Conservation (phyloP, 2,329 filamentous ascomycete genomes). For the Exophiala sideris region DNA sequence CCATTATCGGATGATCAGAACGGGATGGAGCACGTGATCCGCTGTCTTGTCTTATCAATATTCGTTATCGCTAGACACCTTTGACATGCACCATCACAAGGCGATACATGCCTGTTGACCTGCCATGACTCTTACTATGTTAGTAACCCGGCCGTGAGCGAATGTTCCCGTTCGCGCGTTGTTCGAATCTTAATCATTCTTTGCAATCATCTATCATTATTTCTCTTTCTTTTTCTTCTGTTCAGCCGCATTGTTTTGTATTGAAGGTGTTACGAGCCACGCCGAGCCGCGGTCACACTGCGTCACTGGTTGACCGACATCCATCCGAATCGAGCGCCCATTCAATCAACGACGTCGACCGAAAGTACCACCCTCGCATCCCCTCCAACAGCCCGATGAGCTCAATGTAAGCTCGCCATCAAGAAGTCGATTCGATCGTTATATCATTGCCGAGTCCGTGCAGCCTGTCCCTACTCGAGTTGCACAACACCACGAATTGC, state of each 20-base stretch:
- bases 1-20: neutral
- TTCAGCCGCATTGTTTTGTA: conserved; percentile 1
- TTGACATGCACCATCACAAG: too few relatives aligned
- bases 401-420: conserved; percentile 7
- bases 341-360: conserved; percentile 1
- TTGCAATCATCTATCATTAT: conserved; percentile 7
- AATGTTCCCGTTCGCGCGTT: conserved; percentile 2
- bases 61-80: too few relatives aligned
- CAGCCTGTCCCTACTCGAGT: conserved; percentile 6
- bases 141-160: neutral
- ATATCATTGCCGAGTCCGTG: conserved; percentile 3
- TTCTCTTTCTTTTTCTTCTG: conserved; percentile 3
- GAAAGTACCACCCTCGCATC: conserved; percentile 7
- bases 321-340: conserved; percentile 1
- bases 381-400: conserved; percentile 4
- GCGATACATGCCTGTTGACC: too few relatives aligned
- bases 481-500: conserved; percentile 9
- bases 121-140: too few relatives aligned
- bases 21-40: too few relatives aligned
- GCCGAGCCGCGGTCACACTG: conserved; percentile 4
- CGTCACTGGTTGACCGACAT: conserved; percentile 9
- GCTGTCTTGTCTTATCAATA: too few relatives aligned
- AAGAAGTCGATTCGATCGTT: conserved; percentile 8
- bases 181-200: neutral
- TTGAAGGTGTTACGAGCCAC: neutral